Evolutionary conservation across 208 protist genomes (phyloP), one percentile per base, ranked within the genome.

Genomic region (Wallacemonas sp.): DNA sequence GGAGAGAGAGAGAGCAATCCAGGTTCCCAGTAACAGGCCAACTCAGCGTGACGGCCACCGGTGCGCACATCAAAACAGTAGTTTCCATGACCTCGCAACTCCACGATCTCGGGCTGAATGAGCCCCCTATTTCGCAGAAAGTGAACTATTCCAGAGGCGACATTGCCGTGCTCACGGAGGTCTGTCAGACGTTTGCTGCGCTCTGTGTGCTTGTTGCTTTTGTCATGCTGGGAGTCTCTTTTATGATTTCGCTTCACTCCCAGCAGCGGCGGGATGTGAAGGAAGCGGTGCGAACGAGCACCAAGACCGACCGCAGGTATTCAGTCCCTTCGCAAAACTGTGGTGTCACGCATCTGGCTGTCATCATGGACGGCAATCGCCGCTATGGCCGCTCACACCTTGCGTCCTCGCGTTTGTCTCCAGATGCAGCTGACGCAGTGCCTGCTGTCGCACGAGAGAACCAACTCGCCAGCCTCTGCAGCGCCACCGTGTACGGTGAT

Each of bases 361-460:
- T 97, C 60, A 93, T 97, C 44, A 97, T 97, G 91, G 91, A 97
- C 55, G 91, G 91, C 27, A 97, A 97, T 53, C 66, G 91, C 12
- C 70, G 91, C 1, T 97, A 90, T 60, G 89, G 88, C 1, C 49
- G 59, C 12, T 42, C 26, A 41, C 51, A 58, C 51, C n/a, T n/a
- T n/a, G n/a, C n/a, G n/a, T n/a, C n/a, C n/a, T n/a, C n/a, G n/a
- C n/a, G n/a, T n/a, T n/a, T n/a, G n/a, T n/a, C n/a, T n/a, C n/a
- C n/a, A n/a, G n/a, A n/a, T n/a, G n/a, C n/a, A n/a, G n/a, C n/a
- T n/a, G n/a, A n/a, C n/a, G n/a, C n/a, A n/a, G n/a, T n/a, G n/a
- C n/a, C n/a, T n/a, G n/a, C n/a, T n/a, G n/a, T n/a, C n/a, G n/a
- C n/a, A n/a, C n/a, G n/a, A n/a, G n/a, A n/a, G n/a, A n/a, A n/a